Base-by-base conservation (phyloP, 768 basidiomycete genomes). In the Lepiota subincarnata region DNA sequence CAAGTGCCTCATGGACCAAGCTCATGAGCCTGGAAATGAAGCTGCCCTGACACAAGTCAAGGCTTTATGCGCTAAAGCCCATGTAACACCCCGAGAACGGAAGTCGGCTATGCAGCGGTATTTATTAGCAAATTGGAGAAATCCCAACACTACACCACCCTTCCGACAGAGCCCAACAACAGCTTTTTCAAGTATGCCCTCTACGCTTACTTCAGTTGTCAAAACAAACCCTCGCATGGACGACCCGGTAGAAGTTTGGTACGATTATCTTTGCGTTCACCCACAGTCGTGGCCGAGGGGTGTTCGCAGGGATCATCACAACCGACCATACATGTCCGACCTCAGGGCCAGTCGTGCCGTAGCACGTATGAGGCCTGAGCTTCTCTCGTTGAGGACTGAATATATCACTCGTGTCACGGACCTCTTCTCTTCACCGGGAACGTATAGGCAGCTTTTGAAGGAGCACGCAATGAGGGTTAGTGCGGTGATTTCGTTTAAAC, bases 241-340 rank as follows among this genome's bases (percentile, higher is more conserved):
- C 55, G 77, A 78, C 55, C 72, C 76, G 7, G 68, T 75, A 6
- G 73, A 76, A 44, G 66, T 64, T 22, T 78, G 77, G 77, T 70
- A 72, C 34, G 70, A 71, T 2, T 78, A 78, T 55, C 71, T 77
- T 52, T 61, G 72, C 6, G 65, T 67, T 26, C 74, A 78, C 53
- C 73, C 66, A 7, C 70, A 67, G 48, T 77, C 75, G 0, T 79
- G 76, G 66, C 77, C 77, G 7, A 73, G 73, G 50, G 77, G 77
- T 48, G 75, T 78, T 53, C 69, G 77, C 47, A 70, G 68, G 24
- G 72, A 73, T 57, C 50, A 63, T 10, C 64, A 66, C 52, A 68
- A 70, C 12, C 65, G 63, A 18, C 77, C 77, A 0, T 60, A 62
- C 58, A 64, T 75, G 37, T 61, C 68, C 5, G 77, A 78, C 59